A percentile compares a stretch with the other conserved stretches of the same genome.
Conservation (phyloP, 805 yeast species). For the Clavispora asparagi region DNA sequence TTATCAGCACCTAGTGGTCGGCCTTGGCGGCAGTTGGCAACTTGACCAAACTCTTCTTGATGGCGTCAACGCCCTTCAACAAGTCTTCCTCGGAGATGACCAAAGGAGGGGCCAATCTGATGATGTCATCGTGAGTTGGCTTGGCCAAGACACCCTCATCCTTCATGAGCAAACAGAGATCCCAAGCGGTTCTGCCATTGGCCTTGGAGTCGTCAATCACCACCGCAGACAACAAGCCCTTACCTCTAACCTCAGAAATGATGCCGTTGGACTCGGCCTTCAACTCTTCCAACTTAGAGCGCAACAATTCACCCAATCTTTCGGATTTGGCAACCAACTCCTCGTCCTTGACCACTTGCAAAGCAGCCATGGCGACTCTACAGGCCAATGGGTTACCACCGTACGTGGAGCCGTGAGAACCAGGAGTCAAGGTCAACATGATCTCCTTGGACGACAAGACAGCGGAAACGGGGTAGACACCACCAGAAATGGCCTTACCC, state of each 20-base stretch:
- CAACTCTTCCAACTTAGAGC: conserved; percentile 50
- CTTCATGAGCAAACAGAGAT: conserved; percentile 84
- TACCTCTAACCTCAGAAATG: conserved; percentile 68
- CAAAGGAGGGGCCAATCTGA: conserved; percentile 93
- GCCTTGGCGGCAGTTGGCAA: conserved; percentile 51
- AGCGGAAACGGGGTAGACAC: conserved; percentile 88
- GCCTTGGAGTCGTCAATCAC: conserved; percentile 83
- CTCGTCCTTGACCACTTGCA: conserved; percentile 86
- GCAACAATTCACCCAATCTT: conserved; percentile 65
- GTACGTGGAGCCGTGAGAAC: conserved; percentile 95
- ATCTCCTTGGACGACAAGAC: conserved; percentile 86
- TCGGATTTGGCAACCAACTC: conserved; percentile 73
- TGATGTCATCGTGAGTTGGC: conserved; percentile 94
- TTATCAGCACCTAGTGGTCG: conserved; percentile 27
- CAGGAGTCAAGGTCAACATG: conserved; percentile 86
- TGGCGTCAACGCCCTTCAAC: conserved; percentile 71
- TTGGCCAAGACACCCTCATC: conserved; percentile 87
- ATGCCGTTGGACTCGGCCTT: conserved; percentile 47
- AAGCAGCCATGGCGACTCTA: conserved; percentile 88
- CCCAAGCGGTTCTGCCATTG: conserved; percentile 94
- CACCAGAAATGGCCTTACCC: conserved; percentile 96
- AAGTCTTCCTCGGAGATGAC: conserved; percentile 86
- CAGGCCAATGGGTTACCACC: conserved; percentile 98
- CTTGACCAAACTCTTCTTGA: conserved; percentile 50
- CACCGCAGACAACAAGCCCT: conserved; percentile 84